Percentiles rank a stretch among this genome's conserved stretches.
Conservation (phyloP, 352 stramenopile species). For the Achlya hypogyna region DNA sequence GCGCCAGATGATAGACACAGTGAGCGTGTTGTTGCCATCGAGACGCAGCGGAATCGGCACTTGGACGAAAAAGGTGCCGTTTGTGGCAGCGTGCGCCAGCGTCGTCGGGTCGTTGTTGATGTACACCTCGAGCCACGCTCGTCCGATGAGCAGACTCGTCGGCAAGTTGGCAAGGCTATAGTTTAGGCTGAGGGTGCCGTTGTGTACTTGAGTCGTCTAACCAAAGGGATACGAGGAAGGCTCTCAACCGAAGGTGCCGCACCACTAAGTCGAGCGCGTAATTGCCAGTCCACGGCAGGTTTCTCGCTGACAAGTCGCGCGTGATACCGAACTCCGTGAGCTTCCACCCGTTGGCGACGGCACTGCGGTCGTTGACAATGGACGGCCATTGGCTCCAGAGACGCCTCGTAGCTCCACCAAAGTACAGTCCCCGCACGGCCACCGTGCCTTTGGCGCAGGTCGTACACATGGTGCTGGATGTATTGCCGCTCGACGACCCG, state of each 20-base stretch:
- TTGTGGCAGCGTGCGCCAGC: background rate
- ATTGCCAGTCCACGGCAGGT: background rate
- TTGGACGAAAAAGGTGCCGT: conserved; percentile 16
- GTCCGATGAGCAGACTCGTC: background rate
- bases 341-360: conserved; percentile 16
- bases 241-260: background rate
- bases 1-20: conserved; percentile 8
- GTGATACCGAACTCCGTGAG: conserved; percentile 18
- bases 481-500: background rate
- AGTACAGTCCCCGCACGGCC: background rate
- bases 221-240: background rate
- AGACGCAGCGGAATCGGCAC: background rate
- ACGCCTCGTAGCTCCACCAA: background rate
- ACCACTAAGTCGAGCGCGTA: background rate
- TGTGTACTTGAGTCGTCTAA: conserved; percentile 11
- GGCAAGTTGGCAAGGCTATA: conserved; percentile 11
- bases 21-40: conserved; percentile 9
- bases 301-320: background rate
- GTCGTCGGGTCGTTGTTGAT: conserved; percentile 1
- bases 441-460: background rate
- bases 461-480: conserved; percentile 1
- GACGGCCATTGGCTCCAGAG: conserved; percentile 10
- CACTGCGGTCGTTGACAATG: conserved; percentile 14
- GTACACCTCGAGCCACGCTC: conserved; percentile 6
- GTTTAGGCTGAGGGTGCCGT: conserved; percentile 8